Evolutionary conservation across 306 rosid species (phyloP), one percentile per base, ranked within the genome.

Genomic region (Betula pendula): DNA sequence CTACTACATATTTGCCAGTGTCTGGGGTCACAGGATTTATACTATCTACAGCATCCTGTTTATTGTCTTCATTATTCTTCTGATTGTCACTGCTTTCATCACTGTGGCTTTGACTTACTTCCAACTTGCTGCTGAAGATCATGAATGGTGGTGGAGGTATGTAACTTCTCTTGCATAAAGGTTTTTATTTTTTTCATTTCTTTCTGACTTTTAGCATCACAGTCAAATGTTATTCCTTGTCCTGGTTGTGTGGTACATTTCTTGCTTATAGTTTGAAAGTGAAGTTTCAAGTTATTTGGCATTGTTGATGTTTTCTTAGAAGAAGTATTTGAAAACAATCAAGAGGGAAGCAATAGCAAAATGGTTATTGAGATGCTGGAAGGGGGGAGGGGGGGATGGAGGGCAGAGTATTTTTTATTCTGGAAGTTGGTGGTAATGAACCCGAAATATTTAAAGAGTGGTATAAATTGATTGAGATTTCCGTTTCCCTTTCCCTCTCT

Each of bases 81-180:
- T 94, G 90, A 90, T 92, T 79, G 98, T 94, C 85, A 94, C 98
- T 69, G 98, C 98, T 81, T 94, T 94, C 79, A 94, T 92, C 79
- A 94, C 98, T 68, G 98, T 94, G 87, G 98, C 98, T 72, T 79
- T 94, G 93, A 94, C 98, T 59, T 94, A 94, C 86, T 94, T 94
- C 78, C 98, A 94, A 88, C 96, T 94, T 78, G 94, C 98, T 78
- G 97, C 98, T n/a, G 98, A 94, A 86, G 98, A 94, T 83, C 98
- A 94, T 81, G 97, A 85, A 86, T 94, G 98, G 98, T 94, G 98
- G 98, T 94, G 98, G 97, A 94, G 98, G 98, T 94, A 87, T 67
- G 72, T 38, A 66, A 68, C 15, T 70, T 62, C 31, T 66, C 71
- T 74, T 56, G 25, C 77, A 43, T 74, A 19, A 2, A 19, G 16